Evolutionary conservation across 768 basidiomycete species (phyloP), one percentile per base, ranked within the genome.

Genomic region (Postia placenta): DNA sequence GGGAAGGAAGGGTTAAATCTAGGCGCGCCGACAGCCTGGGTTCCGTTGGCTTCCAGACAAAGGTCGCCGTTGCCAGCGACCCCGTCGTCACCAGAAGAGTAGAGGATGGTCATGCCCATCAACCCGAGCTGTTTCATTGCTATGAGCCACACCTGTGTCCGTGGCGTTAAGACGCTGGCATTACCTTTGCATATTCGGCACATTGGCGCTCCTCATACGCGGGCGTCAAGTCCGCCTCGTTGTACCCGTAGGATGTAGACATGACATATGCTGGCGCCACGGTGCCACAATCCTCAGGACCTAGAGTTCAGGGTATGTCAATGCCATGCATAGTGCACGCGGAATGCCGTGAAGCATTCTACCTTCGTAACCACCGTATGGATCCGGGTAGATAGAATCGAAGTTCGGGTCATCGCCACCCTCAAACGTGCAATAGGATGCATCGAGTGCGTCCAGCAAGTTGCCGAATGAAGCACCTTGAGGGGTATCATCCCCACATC

Each of bases 361-460:
- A 69, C 74, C 67, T 9, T 63, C 47, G 52, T 67, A 78, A 49
- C 71, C 71, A 20, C 69, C 73, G 6, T 63, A 54, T 5, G 26
- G 41, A 52, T 78, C 75, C 3, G 76, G 76, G 46, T 74, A 78
- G 25, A 68, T 50, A 4, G 59, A 64, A 47, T 76, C 74, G 52
- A 61, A 45, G n/a, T 39, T 47, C 1, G 69, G 64, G 52, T 74
- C 67, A 27, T 76, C 72, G 1, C 74, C 75, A 5, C 75, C 74
- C 42, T 73, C 67, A 45, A 67, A 76, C 0, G 66, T 67, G 47
- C 75, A 76, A 55, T 65, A 77, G 2, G 64, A 57, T 17, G 56
- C 65, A 45, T 74, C 74, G 9, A 75, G 30, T 1, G 71, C 74
- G 52, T 76, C 73, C 19, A 76, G 66, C 46, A 71, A 67, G 51